phyloP scores from a whole-genome alignment of 1,284 basidiomycete species.

The Wallemia ichthyophaga region DNA sequence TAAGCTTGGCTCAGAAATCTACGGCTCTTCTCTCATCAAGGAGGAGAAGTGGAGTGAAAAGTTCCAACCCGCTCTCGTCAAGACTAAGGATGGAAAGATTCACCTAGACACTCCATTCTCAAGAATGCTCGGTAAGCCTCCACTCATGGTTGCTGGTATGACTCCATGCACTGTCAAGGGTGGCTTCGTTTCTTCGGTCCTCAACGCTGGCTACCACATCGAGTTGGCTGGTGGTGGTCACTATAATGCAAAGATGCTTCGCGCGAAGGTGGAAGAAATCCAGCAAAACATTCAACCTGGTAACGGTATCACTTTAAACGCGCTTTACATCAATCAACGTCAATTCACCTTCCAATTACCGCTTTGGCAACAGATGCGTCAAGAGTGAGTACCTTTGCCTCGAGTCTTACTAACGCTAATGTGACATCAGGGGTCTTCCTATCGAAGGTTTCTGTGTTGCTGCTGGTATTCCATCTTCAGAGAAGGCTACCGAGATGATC shows the following conservation, averaged over 20 bases:
- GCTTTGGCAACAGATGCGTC: constrained; percentile 86
- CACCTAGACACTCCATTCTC: constrained; percentile 90
- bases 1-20: constrained; percentile 58
- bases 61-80: constrained; percentile 55
- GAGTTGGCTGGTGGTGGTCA: constrained; percentile 94
- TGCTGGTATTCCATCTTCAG: constrained; percentile 70
- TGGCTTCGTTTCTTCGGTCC: constrained; percentile 66
- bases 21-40: constrained; percentile 31
- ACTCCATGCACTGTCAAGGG: constrained; percentile 77
- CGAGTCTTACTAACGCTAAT: too few species aligned
- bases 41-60: constrained; percentile 79
- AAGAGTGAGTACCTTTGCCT: too few species aligned
- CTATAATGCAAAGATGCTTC: constrained; percentile 64
- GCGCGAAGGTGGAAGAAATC: constrained; percentile 66
- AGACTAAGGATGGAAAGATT: constrained; percentile 64
- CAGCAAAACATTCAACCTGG: constrained; percentile 51
- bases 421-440: constrained; percentile 30
- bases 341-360: constrained; percentile 93
- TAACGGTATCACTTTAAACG: constrained; percentile 73
- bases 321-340: constrained; percentile 91
- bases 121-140: constrained; percentile 73
- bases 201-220: constrained; percentile 79
- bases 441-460: constrained; percentile 95
- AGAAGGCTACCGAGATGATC: constrained; percentile 83
- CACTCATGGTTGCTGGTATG: constrained; percentile 98